Evolutionary conservation across 2,329 filamentous ascomycete species (phyloP), one percentile per base, ranked within the genome.

Genomic region (Apiospora saccharicola): DNA sequence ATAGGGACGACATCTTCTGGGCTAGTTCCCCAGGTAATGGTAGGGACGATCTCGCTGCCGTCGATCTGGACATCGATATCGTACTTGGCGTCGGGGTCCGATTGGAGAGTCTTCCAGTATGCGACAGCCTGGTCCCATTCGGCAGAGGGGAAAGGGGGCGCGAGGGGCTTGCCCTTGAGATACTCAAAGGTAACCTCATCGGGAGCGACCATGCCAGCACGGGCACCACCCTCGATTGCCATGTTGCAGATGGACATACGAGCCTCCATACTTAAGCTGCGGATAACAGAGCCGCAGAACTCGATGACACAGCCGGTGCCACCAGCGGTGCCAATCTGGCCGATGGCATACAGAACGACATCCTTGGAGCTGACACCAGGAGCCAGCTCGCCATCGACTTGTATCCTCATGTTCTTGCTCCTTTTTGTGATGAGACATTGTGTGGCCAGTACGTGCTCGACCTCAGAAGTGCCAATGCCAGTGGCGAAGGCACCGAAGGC

Each of bases 201-300:
- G 6, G 96, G 96, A 13, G 96, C 96, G 73, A 99, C 92, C 95
- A 99, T 97, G 76, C 96, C 96, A 73, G 96, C 96, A 85, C 96
- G 90, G 68, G 96, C 96, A 83, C 96, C 96, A 77, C 89, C 96
- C 87, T 99, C 96, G 77, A 98, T 98, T 19, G 95, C 95, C 96
- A 98, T 98, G 87, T 99, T 99, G 87, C 96, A 98, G 82, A 99
- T 97, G 75, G 95, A 98, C 96, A 99, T 98, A 77, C 96, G 91
- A 61, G 96, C 96, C 84, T 98, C 96, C 90, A 99, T 98, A 83
- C 94, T 97, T 78, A 98, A 87, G 74, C 85, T 86, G 77, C 94
- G 91, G 81, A 99, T 98, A 74, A 96, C 94, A 70, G 95, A 98
- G 73, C 96, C 96, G 81, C 95, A 98, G 86, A 96, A 99, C 86